Conservation (phyloP, 2,329 filamentous ascomycete species). For the Acrocalymma vagum region DNA sequence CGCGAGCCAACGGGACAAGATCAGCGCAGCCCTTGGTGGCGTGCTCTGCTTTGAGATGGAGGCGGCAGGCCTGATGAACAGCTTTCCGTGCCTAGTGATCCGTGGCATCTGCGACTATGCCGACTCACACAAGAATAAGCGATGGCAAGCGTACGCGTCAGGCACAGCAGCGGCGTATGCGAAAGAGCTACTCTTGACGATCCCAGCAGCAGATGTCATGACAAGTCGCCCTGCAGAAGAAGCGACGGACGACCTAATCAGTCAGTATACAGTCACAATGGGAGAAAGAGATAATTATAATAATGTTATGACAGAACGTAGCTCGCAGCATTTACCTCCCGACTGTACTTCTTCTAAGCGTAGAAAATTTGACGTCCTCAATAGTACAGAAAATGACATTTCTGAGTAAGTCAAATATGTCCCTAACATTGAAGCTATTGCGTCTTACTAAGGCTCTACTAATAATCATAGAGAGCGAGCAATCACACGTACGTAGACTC, state of each 20-base stretch:
- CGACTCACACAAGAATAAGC: slow-evolving; percentile 14
- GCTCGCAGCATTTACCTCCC: slow-evolving; percentile 4
- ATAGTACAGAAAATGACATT: slow-evolving; percentile 2
- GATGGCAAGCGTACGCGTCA: slow-evolving; percentile 29
- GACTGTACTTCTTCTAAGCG: slow-evolving; percentile 9
- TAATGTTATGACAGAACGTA: slow-evolving; percentile 6
- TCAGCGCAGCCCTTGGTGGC: slow-evolving; percentile 14
- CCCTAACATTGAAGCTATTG: neutral
- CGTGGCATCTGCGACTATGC: slow-evolving; percentile 34
- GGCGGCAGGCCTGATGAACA: too few species aligned
- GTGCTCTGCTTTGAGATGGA: slow-evolving; percentile 27
- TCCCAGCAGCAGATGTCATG: slow-evolving; percentile 13
- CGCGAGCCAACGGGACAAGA: slow-evolving; percentile 6
- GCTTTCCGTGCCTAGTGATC: slow-evolving; percentile 30
- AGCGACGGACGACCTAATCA: slow-evolving; percentile 9
- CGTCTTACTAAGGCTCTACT: slow-evolving; percentile 2
- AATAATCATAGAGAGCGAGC: slow-evolving; percentile 4
- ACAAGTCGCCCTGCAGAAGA: slow-evolving; percentile 12
- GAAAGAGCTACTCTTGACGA: slow-evolving; percentile 25
- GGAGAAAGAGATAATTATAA: neutral
- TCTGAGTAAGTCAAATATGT: slow-evolving; percentile 8
- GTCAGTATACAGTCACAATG: slow-evolving; percentile 9
- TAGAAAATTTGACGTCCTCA: slow-evolving; percentile 3
- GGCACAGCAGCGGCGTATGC: slow-evolving; percentile 27
- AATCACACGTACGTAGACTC: slow-evolving; percentile 10